Evolutionary conservation across 805 yeast genomes (phyloP).

Genomic region (Metschnikowia colocasiae): DNA sequence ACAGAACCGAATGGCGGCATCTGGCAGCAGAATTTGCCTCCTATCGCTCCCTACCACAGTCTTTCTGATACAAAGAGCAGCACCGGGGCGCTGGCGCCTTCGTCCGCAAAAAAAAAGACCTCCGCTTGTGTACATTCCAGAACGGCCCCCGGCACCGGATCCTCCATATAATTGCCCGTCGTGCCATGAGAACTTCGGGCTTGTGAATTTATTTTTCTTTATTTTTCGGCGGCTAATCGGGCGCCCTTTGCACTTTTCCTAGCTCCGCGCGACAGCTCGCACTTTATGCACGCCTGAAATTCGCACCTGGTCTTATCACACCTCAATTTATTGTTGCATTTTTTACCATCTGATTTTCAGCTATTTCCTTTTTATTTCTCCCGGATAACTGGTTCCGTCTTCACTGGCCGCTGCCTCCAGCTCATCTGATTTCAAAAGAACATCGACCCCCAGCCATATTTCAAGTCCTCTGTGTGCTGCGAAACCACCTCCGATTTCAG

Average conservation of each 20-base stretch:
- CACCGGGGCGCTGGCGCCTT: too few species aligned
- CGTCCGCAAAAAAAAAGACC: too few species aligned
- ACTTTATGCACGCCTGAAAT: background rate
- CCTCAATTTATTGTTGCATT: background rate
- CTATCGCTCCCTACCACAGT: background rate
- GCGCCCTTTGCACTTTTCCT: slow-evolving; percentile 3
- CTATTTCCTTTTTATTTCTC: background rate
- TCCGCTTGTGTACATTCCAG: too few species aligned
- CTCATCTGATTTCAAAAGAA: too few species aligned
- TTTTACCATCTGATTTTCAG: background rate
- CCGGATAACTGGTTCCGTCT: too few species aligned
- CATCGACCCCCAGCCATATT: background rate
- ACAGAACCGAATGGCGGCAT: background rate
- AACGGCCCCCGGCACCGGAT: background rate
- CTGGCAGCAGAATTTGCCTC: background rate
- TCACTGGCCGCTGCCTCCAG: too few species aligned
- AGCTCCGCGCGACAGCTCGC: background rate
- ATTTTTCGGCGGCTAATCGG: slow-evolving; percentile 1
- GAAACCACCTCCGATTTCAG: background rate
- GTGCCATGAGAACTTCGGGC: background rate
- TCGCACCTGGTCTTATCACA: slow-evolving; percentile 4
- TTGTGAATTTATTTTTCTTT: background rate
- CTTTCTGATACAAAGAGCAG: background rate
- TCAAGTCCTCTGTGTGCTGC: background rate
- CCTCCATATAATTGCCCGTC: background rate